These are phyloP conservation scores for Podospora bellae-mahoneyi DNA, from an alignment of 495 filamentous ascomycete genomes.

Conservation along the genomic window DNA sequence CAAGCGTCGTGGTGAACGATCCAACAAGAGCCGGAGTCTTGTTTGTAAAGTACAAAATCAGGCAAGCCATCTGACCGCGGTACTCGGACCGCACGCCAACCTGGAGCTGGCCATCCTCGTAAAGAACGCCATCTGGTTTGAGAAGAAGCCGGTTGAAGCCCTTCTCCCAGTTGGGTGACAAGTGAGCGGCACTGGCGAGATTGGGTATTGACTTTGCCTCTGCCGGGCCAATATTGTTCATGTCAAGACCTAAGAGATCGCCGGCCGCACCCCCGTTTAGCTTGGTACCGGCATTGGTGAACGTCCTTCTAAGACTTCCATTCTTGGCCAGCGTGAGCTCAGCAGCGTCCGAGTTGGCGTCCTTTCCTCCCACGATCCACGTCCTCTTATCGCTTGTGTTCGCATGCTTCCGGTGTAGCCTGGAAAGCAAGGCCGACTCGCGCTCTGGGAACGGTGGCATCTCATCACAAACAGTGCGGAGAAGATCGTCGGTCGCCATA, in stretches of 20 bases:
- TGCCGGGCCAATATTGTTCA: slow-evolving; percentile 55
- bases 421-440: slow-evolving; percentile 83
- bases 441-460: slow-evolving; percentile 99
- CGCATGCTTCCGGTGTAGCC: slow-evolving; percentile 89
- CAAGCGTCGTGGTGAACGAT: slow-evolving; percentile 90
- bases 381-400: slow-evolving; percentile 90
- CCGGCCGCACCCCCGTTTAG: slow-evolving; percentile 52
- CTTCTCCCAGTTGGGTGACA: slow-evolving; percentile 90
- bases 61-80: slow-evolving; percentile 84
- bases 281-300: slow-evolving; percentile 47
- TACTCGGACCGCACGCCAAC: slow-evolving; percentile 92
- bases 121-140: slow-evolving; percentile 78
- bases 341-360: slow-evolving; percentile 76
- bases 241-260: slow-evolving; percentile 81
- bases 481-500: slow-evolving; percentile 81
- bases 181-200: slow-evolving; percentile 84
- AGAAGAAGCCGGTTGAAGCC: slow-evolving; percentile 86
- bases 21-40: slow-evolving; percentile 78
- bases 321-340: slow-evolving; percentile 81
- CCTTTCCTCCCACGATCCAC: slow-evolving; percentile 93
- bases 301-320: slow-evolving; percentile 79
- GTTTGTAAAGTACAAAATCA: slow-evolving; percentile 94
- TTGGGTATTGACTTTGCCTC: slow-evolving; percentile 65
- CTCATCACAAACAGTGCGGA: slow-evolving; percentile 95
- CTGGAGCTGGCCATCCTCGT: slow-evolving; percentile 92